Evolutionary conservation across 768 basidiomycete species (phyloP).

Genomic region (Auricularia cornea): DNA sequence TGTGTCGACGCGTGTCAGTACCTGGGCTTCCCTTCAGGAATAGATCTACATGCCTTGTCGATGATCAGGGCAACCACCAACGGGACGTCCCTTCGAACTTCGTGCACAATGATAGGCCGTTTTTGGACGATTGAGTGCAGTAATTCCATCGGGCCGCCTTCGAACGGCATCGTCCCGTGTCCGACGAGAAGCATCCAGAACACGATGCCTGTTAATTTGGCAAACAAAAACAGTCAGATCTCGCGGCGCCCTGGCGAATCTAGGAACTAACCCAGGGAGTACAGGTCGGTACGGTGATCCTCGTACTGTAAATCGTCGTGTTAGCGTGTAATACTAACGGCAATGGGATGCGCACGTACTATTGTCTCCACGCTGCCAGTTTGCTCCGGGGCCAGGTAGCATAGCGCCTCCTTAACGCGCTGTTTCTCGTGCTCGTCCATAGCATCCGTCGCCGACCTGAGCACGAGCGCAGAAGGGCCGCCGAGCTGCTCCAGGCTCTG

Average conservation of each 20-base stretch:
- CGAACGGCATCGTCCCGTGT: slow-evolving; percentile 51
- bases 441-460: slow-evolving; percentile 35
- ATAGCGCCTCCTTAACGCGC: slow-evolving; percentile 67
- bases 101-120: slow-evolving; percentile 66
- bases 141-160: slow-evolving; percentile 53
- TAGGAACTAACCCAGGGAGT: slow-evolving; percentile 50
- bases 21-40: background rate
- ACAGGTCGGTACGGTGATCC: slow-evolving; percentile 67
- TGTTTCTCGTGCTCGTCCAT: slow-evolving; percentile 55
- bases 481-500: slow-evolving; percentile 64
- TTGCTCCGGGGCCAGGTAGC: slow-evolving; percentile 70
- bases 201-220: background rate
- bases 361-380: slow-evolving; percentile 63
- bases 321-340: too few species aligned
- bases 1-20: slow-evolving; percentile 16
- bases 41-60: background rate
- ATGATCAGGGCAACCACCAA: slow-evolving; percentile 41
- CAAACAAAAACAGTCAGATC: background rate
- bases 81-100: slow-evolving; percentile 63
- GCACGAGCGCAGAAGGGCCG: slow-evolving; percentile 60
- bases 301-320: slow-evolving; percentile 32
- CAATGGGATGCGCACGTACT: background rate
- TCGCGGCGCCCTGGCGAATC: background rate
- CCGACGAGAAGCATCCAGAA: slow-evolving; percentile 74
- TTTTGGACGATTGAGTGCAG: slow-evolving; percentile 66